These are phyloP conservation scores for Aspergillus eucalypticola DNA, from an alignment of 2,329 filamentous ascomycete genomes.

Conservation along the genomic window DNA sequence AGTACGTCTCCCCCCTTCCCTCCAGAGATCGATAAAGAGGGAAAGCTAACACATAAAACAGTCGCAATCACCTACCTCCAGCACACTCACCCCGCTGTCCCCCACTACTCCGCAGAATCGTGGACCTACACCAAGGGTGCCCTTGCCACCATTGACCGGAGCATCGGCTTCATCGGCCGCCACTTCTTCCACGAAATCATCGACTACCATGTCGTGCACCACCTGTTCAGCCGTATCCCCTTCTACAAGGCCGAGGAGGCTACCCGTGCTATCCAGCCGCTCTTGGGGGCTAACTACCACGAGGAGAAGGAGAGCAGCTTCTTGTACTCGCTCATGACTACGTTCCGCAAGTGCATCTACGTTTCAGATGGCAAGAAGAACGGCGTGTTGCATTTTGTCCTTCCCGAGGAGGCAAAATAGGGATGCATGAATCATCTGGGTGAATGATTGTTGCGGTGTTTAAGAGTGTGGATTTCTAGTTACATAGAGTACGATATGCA, in stretches of 20 bases:
- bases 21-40: neutral
- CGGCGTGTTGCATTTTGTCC: conserved; percentile 25
- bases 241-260: conserved; percentile 63
- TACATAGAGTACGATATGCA: neutral
- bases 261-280: conserved; percentile 57
- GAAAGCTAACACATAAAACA: conserved; percentile 26
- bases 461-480: neutral
- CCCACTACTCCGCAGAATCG: conserved; percentile 59
- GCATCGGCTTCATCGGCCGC: conserved; percentile 65
- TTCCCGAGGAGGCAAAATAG: conserved; percentile 14
- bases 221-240: conserved; percentile 62
- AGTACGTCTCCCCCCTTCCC: conserved; percentile 45
- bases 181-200: conserved; percentile 68
- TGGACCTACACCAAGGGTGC: conserved; percentile 67
- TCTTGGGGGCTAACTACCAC: conserved; percentile 58
- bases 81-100: conserved; percentile 62
- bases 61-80: conserved; percentile 76
- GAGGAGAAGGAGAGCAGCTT: conserved; percentile 42
- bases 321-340: conserved; percentile 49
- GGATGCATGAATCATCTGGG: too few relatives aligned
- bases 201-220: conserved; percentile 65
- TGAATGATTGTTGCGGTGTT: neutral
- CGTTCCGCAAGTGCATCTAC: conserved; percentile 52
- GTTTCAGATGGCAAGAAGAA: conserved; percentile 38
- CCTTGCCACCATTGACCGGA: conserved; percentile 63